Evolutionary conservation across 1,284 basidiomycete species (phyloP).

Genomic region (Ustilago esculenta): DNA sequence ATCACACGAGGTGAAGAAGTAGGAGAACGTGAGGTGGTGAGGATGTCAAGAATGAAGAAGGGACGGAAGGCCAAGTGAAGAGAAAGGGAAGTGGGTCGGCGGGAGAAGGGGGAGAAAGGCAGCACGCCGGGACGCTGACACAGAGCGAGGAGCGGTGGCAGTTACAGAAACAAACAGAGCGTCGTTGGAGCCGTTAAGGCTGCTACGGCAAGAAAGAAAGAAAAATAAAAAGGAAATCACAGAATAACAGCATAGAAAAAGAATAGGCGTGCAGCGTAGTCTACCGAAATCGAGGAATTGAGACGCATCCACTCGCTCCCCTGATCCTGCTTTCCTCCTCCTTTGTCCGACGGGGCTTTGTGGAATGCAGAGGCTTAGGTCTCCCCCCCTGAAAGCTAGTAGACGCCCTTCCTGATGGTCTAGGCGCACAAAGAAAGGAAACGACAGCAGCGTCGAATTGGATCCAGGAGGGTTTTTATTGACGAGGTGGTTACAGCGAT

Average conservation of each 20-base stretch:
- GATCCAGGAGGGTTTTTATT: no score
- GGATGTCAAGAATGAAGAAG: not conserved
- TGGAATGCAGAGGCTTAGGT: no score
- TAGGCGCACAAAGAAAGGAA: no score
- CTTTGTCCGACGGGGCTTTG: not conserved
- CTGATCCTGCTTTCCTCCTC: not conserved
- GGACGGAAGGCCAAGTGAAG: conserved; percentile 1
- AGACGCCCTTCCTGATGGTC: no score
- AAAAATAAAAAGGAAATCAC: not conserved
- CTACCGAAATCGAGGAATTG: no score
- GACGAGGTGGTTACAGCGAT: no score
- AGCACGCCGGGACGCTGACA: not conserved
- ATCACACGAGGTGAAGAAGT: not conserved
- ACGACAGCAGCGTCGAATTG: no score
- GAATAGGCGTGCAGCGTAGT: no score
- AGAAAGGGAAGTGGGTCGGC: conserved; percentile 4
- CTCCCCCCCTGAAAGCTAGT: no score
- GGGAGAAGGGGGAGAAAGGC: conserved; percentile 5
- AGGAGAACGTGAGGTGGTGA: conserved; percentile 1
- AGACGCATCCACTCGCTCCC: no score
- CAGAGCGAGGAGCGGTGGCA: not conserved
- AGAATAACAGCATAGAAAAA: not conserved
- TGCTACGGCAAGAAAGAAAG: conserved; percentile 1
- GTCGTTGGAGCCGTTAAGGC: not conserved
- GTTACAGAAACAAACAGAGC: not conserved